Conservation (phyloP, 192 early-diverging fungal species). For the Coemansia sp. region DNA sequence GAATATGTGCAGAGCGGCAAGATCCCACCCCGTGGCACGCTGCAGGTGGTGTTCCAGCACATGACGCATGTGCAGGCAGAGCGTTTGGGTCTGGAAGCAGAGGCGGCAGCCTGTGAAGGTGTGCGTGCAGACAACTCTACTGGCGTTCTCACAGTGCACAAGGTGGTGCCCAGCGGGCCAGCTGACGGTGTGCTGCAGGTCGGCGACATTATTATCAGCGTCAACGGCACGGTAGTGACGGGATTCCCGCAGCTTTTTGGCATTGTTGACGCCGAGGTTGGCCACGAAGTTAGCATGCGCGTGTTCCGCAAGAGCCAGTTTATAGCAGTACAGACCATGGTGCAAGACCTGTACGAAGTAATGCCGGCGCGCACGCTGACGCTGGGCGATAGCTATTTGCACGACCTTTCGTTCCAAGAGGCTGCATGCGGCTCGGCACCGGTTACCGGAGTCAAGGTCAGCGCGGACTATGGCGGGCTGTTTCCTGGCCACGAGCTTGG, state of each 20-base stretch:
- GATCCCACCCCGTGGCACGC: constrained; percentile 66
- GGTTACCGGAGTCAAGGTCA: constrained; percentile 21
- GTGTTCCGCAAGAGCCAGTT: constrained; percentile 58
- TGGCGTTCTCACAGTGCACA: constrained; percentile 64
- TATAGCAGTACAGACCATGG: constrained; percentile 38
- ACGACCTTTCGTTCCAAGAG: constrained; percentile 69
- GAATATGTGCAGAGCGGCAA: constrained; percentile 54
- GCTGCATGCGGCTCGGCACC: constrained; percentile 37
- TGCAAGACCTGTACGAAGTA: constrained; percentile 68
- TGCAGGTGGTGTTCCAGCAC: constrained; percentile 68
- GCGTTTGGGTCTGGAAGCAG: constrained; percentile 8
- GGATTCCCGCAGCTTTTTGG: constrained; percentile 63
- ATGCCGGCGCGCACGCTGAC: constrained; percentile 81
- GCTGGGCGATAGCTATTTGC: constrained; percentile 72
- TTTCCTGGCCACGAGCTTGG: neutral
- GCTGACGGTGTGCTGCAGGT: constrained; percentile 60
- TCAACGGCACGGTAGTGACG: constrained; percentile 57
- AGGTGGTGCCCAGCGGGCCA: constrained; percentile 66
- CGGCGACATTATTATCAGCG: constrained; percentile 69
- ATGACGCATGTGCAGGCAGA: constrained; percentile 59
- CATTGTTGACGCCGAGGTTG: constrained; percentile 62
- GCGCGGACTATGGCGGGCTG: neutral
- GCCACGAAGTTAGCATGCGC: constrained; percentile 47
- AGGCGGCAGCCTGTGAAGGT: constrained; percentile 50
- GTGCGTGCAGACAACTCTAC: constrained; percentile 58